These are phyloP conservation scores for Petunia hybrid DNA, from an alignment of 305 asterid species.

Conservation along the genomic window DNA sequence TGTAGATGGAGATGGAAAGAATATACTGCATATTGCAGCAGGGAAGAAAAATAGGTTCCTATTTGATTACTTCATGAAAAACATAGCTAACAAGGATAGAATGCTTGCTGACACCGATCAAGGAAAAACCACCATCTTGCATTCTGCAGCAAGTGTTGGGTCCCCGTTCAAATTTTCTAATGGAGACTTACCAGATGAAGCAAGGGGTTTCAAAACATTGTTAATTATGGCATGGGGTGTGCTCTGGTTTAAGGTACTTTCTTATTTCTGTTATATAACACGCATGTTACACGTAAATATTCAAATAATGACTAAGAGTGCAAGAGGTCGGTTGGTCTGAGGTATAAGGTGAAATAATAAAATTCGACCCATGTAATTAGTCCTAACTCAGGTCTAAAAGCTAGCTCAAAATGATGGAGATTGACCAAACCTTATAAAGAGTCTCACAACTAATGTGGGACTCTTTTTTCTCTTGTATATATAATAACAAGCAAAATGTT, in stretches of 20 bases:
- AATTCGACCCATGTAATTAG: too few species aligned
- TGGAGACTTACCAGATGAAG: not conserved
- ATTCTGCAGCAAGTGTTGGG: conserved; percentile 30
- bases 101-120: conserved; percentile 5
- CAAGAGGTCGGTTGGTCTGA: too few species aligned
- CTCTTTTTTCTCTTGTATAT: too few species aligned
- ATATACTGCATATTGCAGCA: conserved; percentile 26
- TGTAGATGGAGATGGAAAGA: not conserved
- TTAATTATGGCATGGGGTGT: conserved; percentile 31
- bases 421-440: too few species aligned
- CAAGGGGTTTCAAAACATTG: not conserved
- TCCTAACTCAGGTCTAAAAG: too few species aligned
- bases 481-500: too few species aligned
- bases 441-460: too few species aligned
- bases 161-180: conserved; percentile 7
- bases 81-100: not conserved
- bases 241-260: conserved; percentile 33
- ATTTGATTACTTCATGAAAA: conserved; percentile 26
- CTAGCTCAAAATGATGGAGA: too few species aligned
- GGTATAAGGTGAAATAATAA: too few species aligned
- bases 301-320: too few species aligned
- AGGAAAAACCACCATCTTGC: conserved; percentile 18
- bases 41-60: conserved; percentile 4
- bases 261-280: not conserved
- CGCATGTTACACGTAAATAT: not conserved